Percentiles rank a stretch among this genome's conserved stretches.
phyloP scores from a whole-genome alignment of 1,139 yeast species.

The Debaryomycetaceae sp. region DNA sequence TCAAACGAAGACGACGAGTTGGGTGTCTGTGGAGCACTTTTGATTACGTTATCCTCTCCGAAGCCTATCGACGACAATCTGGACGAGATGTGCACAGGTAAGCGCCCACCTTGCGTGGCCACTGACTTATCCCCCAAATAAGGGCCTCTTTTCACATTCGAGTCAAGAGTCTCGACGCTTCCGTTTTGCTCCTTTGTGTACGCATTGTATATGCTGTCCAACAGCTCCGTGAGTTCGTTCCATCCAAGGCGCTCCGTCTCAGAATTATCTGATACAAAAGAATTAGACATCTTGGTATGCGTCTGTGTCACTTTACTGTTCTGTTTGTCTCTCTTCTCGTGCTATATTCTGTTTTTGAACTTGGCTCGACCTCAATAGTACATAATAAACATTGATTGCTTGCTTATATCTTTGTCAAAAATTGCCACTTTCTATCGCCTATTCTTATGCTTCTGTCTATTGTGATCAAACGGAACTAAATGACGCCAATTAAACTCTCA shows the following conservation, averaged over 20 bases:
- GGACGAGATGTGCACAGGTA: conserved; percentile 28
- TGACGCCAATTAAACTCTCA: too few species aligned
- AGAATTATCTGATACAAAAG: not conserved
- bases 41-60: conserved; percentile 13
- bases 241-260: not conserved
- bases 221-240: conserved; percentile 26
- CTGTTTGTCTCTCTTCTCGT: not conserved
- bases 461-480: too few species aligned
- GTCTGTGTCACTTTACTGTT: conserved; percentile 3
- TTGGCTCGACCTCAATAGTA: not conserved
- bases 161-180: conserved; percentile 33
- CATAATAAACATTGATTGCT: not conserved
- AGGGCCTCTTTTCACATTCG: conserved; percentile 8
- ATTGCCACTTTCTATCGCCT: too few species aligned
- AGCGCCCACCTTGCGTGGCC: conserved; percentile 5
- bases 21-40: conserved; percentile 31
- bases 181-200: conserved; percentile 16
- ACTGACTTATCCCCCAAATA: conserved; percentile 5
- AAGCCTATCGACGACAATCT: conserved; percentile 25
- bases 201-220: conserved; percentile 33
- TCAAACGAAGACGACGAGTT: conserved; percentile 26
- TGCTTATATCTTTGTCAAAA: not conserved
- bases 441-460: too few species aligned
- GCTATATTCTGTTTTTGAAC: not conserved
- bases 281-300: not conserved